A percentile compares a stretch with the other conserved stretches of the same genome.
Conservation (phyloP, 495 filamentous ascomycete genomes). For the Penicillium egyptiacum region DNA sequence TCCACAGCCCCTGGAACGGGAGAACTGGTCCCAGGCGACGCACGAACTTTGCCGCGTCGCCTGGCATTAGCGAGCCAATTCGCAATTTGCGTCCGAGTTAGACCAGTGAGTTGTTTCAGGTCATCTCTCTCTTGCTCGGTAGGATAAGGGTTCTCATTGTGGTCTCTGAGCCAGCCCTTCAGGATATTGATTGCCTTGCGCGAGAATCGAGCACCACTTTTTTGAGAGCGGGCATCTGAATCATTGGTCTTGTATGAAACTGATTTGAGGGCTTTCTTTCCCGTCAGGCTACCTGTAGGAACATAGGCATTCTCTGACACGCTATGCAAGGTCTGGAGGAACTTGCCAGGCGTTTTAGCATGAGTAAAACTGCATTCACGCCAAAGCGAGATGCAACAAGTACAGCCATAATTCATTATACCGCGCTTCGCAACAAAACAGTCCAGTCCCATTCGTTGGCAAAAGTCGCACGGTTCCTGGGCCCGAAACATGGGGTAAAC, state of each 20-base stretch:
- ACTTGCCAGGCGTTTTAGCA: slow-evolving; percentile 44
- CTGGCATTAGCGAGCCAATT: slow-evolving; percentile 89
- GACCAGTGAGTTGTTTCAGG: slow-evolving; percentile 67
- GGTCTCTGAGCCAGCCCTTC: slow-evolving; percentile 74
- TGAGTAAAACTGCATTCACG: slow-evolving; percentile 71
- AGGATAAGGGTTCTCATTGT: slow-evolving; percentile 77
- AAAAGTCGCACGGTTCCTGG: slow-evolving; percentile 68
- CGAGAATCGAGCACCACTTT: slow-evolving; percentile 64
- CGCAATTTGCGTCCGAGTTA: slow-evolving; percentile 73
- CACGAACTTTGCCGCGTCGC: slow-evolving; percentile 68
- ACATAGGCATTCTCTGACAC: slow-evolving; percentile 50
- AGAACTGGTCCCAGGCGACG: slow-evolving; percentile 57
- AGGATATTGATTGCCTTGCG: slow-evolving; percentile 70
- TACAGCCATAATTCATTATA: slow-evolving; percentile 67
- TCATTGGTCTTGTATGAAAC: slow-evolving; percentile 42
- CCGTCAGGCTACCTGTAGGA: slow-evolving; percentile 36
- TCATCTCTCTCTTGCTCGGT: slow-evolving; percentile 76
- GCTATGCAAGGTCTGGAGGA: slow-evolving; percentile 52
- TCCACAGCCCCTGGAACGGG: slow-evolving; percentile 63
- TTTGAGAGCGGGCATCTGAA: slow-evolving; percentile 49
- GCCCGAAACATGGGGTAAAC: slow-evolving; percentile 50
- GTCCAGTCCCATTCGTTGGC: slow-evolving; percentile 63
- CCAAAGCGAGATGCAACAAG: slow-evolving; percentile 73
- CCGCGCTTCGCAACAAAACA: slow-evolving; percentile 74
- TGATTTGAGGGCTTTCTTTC: slow-evolving; percentile 42